phyloP scores from a whole-genome alignment of 78 protist species.

The Cavenderia fasciculata region DNA sequence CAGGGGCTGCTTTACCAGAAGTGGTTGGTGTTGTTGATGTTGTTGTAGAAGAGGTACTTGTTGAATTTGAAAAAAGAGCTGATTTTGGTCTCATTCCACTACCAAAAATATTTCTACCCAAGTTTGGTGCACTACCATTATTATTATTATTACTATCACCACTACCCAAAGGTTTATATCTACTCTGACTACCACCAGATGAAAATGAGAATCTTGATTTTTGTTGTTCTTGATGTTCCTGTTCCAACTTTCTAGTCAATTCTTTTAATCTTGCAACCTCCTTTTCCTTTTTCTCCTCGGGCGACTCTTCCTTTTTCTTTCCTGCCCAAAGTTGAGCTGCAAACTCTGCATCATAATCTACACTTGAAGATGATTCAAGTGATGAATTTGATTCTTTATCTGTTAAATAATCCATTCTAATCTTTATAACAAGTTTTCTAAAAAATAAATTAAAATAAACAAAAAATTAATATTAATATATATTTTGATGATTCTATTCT shows the following conservation, averaged over 20 bases:
- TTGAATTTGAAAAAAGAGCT: too few relatives aligned
- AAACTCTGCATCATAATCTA: slow-evolving; percentile 70
- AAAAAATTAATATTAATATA: background rate
- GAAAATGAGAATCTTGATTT: background rate
- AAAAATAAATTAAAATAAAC: background rate
- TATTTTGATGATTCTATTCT: too few relatives aligned
- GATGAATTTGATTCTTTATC: slow-evolving; percentile 38
- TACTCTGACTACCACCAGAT: too few relatives aligned
- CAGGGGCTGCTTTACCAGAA: background rate
- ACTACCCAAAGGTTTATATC: too few relatives aligned
- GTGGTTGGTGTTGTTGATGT: background rate
- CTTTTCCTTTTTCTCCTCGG: background rate
- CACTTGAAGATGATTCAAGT: slow-evolving; percentile 1
- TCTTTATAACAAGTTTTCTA: background rate
- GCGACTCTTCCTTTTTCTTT: background rate
- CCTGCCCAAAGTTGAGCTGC: slow-evolving; percentile 56
- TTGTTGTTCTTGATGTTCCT: background rate
- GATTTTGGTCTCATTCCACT: too few relatives aligned
- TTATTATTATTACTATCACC: background rate
- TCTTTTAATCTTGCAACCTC: background rate
- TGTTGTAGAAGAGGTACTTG: too few relatives aligned
- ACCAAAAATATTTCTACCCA: background rate
- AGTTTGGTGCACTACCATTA: background rate
- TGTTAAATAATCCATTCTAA: slow-evolving; percentile 61
- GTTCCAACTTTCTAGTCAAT: background rate